A percentile compares a stretch with the other conserved stretches of the same genome.
These are phyloP conservation scores for Ilex asprella DNA, from an alignment of 257 asterid genomes.

Conservation along the genomic window DNA sequence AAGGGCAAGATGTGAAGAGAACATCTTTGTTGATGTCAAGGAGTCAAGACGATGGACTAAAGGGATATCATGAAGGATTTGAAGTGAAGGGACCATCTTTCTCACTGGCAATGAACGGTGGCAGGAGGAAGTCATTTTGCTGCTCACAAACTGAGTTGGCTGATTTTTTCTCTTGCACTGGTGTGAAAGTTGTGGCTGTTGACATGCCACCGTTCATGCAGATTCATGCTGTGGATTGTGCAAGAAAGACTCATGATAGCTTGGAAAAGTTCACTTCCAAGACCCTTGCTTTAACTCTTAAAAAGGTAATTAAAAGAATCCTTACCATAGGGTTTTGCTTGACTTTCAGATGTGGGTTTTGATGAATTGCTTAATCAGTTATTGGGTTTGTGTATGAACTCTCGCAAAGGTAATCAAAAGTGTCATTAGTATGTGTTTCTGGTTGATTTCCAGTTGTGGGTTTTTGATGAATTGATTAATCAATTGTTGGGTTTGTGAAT, in stretches of 20 bases:
- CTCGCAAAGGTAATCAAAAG: no score
- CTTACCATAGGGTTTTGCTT: not conserved
- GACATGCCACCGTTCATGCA: conserved; percentile 98
- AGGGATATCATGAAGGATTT: conserved; percentile 17
- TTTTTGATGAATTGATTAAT: no score
- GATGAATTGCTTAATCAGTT: no score
- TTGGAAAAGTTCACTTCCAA: conserved; percentile 91
- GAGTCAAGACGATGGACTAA: conserved; percentile 28
- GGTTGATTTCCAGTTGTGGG: no score
- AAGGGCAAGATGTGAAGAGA: conserved; percentile 33
- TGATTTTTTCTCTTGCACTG: conserved; percentile 58
- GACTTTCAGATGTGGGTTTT: no score
- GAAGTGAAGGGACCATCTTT: conserved; percentile 32
- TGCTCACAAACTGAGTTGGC: conserved; percentile 60
- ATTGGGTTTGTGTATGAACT: no score
- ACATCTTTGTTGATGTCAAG: conserved; percentile 26
- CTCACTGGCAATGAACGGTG: conserved; percentile 24
- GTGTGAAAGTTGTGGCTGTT: conserved; percentile 82
- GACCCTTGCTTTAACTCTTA: conserved; percentile 78
- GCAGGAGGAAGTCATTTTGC: conserved; percentile 64
- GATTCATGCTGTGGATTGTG: conserved; percentile 87
- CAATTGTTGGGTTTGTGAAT: no score
- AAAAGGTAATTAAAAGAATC: conserved; percentile 44
- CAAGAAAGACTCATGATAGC: conserved; percentile 85
- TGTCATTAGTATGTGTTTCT: no score